Evolutionary conservation across 2,329 filamentous ascomycete species (phyloP), one percentile per base, ranked within the genome.

Genomic region (Beauveria medogensis): DNA sequence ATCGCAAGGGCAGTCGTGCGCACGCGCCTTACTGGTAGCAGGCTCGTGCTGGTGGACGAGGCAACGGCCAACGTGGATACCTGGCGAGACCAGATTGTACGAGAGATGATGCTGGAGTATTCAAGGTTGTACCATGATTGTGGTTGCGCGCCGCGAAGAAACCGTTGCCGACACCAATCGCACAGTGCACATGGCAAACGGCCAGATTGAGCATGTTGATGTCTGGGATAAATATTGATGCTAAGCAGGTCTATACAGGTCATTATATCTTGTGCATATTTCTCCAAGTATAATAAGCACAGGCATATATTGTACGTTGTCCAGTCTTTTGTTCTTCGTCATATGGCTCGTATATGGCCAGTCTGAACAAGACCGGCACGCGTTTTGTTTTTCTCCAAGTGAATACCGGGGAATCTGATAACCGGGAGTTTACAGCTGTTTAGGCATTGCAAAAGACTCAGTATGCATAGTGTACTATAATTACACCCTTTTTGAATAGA

Each of bases 1-100:
- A 80, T 88, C 3, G 86, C 86, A 1, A 82, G 82, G 60, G 86
- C 82, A 44, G 30, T 60, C 2, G 30, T 60, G 8, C 46, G 56
- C 18, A 30, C 41, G 28, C 59, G 51, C 2, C 12, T 55, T 18
- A 43, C 24, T 3, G 37, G 37, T 2, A 44, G 56, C 51, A 50
- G 18, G 30, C 28, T 60, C 1, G 59, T 60, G 3, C 43, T 60
- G 43, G 34, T 60, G 30, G 59, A 61, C 18, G 59, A 61, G 26
- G 59, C 52, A 3, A 61, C 59, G 22, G 44, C 34, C 18, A 51
- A 18, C 14, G 37, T 61, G 2, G 52, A 61, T n/a, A 34, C 10
- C 7, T 47, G 44, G 52, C 43, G 43, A 2, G 59, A 61, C 10
- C 20, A 40, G 8, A 50, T 43, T 47, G 44, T 60, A 7, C 59